A percentile compares a stretch with the other conserved stretches of the same genome.
phyloP scores from a whole-genome alignment of 2,329 filamentous ascomycete genomes.

The Aspergillus uvarum region DNA sequence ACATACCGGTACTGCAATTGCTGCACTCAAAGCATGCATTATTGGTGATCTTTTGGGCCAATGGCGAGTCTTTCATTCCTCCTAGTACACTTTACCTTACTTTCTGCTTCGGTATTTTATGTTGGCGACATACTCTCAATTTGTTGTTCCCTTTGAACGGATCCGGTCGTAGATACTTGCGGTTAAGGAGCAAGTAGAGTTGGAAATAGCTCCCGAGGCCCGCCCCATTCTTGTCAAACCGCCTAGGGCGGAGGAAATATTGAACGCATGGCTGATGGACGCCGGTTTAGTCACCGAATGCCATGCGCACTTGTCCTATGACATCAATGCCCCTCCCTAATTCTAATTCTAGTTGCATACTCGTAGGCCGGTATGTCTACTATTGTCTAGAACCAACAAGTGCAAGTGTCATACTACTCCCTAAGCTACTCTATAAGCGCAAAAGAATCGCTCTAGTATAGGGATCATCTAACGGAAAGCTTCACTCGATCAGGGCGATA shows the following conservation, averaged over 20 bases:
- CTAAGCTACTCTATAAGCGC: too few species aligned
- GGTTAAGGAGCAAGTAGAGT: background rate
- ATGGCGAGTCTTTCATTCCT: background rate
- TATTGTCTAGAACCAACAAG: too few species aligned
- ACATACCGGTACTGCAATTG: background rate
- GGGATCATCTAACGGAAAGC: background rate
- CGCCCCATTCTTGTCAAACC: background rate
- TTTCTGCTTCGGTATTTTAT: too few species aligned
- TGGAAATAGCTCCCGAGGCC: background rate
- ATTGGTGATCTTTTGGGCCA: background rate
- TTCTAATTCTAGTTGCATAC: background rate
- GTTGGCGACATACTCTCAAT: too few species aligned
- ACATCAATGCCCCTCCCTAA: background rate
- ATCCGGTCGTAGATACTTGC: background rate
- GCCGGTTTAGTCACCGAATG: background rate
- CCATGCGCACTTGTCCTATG: background rate
- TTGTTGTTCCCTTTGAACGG: too few species aligned
- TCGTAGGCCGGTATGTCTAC: background rate
- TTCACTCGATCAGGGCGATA: background rate
- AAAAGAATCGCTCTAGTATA: background rate
- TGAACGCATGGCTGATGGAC: background rate
- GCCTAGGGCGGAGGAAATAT: background rate
- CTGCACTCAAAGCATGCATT: conserved; percentile 9
- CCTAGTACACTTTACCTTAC: too few species aligned
- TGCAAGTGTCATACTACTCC: too few species aligned